A percentile compares a stretch with the other conserved stretches of the same genome.
Evolutionary conservation across 768 basidiomycete genomes (phyloP).

Genomic region (Podaxis carcinomalis): DNA sequence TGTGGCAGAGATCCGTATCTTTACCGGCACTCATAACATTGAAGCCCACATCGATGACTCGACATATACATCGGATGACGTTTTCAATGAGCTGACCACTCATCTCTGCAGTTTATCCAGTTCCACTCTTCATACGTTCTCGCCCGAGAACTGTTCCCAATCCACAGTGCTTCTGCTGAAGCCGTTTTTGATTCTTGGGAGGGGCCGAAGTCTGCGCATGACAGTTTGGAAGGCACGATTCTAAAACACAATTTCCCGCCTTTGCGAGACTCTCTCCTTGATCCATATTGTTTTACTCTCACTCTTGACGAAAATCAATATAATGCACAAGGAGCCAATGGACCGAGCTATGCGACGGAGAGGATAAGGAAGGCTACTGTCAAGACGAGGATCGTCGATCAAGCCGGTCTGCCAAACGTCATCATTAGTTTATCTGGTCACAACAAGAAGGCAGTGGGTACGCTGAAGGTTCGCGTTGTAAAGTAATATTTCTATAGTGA

Average conservation of each 20-base stretch:
- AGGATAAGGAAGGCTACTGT: slow-evolving; percentile 19
- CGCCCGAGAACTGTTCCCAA: slow-evolving; percentile 1
- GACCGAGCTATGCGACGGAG: slow-evolving; percentile 39
- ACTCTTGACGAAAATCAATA: slow-evolving; percentile 45
- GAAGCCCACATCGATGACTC: neutral
- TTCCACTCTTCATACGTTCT: slow-evolving; percentile 1
- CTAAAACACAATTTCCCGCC: slow-evolving; percentile 25
- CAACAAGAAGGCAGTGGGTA: slow-evolving; percentile 49
- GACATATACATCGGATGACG: neutral
- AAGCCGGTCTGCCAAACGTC: slow-evolving; percentile 19
- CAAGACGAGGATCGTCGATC: slow-evolving; percentile 26
- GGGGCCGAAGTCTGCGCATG: slow-evolving; percentile 36
- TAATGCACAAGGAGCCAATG: slow-evolving; percentile 43
- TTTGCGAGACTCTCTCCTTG: slow-evolving; percentile 38
- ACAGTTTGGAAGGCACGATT: slow-evolving; percentile 27
- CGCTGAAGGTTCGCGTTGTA: slow-evolving; percentile 55
- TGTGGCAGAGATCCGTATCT: neutral
- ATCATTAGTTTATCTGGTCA: slow-evolving; percentile 43
- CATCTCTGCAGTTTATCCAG: slow-evolving; percentile 4
- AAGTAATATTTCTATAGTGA: no score
- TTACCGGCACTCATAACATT: slow-evolving; percentile 1
- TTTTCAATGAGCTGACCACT: slow-evolving; percentile 6
- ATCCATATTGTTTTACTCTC: slow-evolving; percentile 47
- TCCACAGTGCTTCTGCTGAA: slow-evolving; percentile 21
- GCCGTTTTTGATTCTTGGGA: slow-evolving; percentile 48